Evolutionary conservation across 1,284 basidiomycete species (phyloP).

Genomic region (Apiotrichum domesticum): DNA sequence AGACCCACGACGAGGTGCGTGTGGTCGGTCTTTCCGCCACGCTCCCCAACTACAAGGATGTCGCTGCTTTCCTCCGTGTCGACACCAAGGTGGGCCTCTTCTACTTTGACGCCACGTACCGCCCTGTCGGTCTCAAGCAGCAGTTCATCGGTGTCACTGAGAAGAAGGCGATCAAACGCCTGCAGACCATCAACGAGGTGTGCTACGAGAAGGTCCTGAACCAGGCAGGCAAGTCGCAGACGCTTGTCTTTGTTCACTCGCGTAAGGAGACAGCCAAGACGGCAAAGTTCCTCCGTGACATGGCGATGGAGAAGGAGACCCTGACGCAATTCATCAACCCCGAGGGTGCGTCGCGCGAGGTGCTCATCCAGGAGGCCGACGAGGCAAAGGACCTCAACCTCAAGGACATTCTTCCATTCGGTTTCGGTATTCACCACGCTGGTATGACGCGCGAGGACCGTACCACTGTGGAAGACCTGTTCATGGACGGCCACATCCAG

Average conservation of each 20-base stretch:
- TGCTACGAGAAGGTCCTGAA: constrained; percentile 98
- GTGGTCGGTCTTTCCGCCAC: constrained; percentile 95
- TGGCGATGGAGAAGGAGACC: constrained; percentile 93
- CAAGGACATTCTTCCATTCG: constrained; percentile 87
- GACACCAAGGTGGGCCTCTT: constrained; percentile 89
- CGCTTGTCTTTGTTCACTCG: constrained; percentile 95
- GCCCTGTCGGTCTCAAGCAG: constrained; percentile 92
- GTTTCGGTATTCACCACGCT: constrained; percentile 98
- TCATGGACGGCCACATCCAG: constrained; percentile 85
- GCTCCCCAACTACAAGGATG: constrained; percentile 95
- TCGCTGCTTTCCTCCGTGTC: constrained; percentile 96
- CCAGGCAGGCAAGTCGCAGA: constrained; percentile 71
- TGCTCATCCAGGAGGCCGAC: constrained; percentile 74
- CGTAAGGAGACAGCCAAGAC: constrained; percentile 98
- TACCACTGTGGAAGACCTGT: constrained; percentile 88
- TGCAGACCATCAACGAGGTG: constrained; percentile 97
- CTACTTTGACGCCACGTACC: constrained; percentile 91
- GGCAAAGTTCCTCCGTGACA: constrained; percentile 87
- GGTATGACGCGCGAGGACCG: constrained; percentile 95
- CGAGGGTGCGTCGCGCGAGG: constrained; percentile 80
- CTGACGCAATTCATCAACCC: constrained; percentile 92
- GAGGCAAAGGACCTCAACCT: constrained; percentile 80
- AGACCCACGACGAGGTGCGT: constrained; percentile 84
- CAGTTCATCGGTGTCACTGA: constrained; percentile 98
- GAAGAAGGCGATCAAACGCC: constrained; percentile 98